Base-by-base conservation (phyloP, 1,139 yeast genomes). In the Saccharomycopsis crataegensis region DNA sequence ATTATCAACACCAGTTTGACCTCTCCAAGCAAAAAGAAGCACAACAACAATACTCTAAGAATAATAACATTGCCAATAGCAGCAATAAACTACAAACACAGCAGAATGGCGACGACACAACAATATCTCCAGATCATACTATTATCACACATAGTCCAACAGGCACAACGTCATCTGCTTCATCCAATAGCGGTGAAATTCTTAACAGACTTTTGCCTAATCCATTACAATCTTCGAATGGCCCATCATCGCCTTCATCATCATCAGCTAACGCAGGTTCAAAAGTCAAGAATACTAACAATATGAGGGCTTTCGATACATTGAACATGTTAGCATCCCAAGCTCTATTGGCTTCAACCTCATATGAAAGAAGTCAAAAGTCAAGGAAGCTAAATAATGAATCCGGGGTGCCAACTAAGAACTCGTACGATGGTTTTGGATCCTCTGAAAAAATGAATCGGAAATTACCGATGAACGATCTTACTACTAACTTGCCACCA, bases 281-380 rank as follows among this genome's bases (percentile, higher is more conserved):
- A 11, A 22, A n/a, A 31, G 12, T 11, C 36, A 11, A 36, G n/a
- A 11, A 5, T 9, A 16, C 43, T n/a, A 40, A 33, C 31, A 37
- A 17, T n/a, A n/a, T 48, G 16, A 47, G 51, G 31, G 42, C 49
- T 2, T 53, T 42, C 32, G 58, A 56, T 42, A 53, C 58, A 1
- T 48, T 56, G 28, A 56, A 53, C 28, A 56, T 56, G 58, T 45
- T 56, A 12, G 58, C 58, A n/a, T 51, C 55, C 11, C 57, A 53
- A 46, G 58, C 58, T 16, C 28, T 54, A n/a, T 28, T 53, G 28
- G 52, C 48, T 31, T 48, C 54, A 34, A 37, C 57, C 7, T 53
- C 56, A 11, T 55, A 54, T 31, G 57, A 54, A 41, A 32, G 57
- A 38, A 48, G 48, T 11, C 48, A 28, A n/a, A 53, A 50, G 48